Percentiles rank a stretch among this genome's conserved stretches.
Conservation (phyloP, 2,329 filamentous ascomycete genomes). For the Fusarium sp. region DNA sequence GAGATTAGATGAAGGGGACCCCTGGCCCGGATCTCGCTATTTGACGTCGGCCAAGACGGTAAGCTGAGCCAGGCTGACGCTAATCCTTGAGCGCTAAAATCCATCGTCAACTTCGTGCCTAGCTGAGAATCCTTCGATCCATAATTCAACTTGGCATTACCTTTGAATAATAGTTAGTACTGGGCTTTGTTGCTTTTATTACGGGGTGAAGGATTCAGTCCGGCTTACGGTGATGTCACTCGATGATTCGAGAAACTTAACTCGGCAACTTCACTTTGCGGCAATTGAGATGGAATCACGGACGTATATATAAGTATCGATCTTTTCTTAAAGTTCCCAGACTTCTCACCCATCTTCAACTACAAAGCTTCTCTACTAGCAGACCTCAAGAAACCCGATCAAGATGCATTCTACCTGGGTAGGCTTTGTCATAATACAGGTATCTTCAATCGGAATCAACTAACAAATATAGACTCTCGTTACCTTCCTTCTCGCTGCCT, state of each 20-base stretch:
- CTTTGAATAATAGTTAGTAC: neutral
- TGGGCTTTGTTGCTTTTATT: neutral
- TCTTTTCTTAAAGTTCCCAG: no score
- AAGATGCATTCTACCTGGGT: neutral
- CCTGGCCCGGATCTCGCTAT: neutral
- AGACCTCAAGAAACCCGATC: fast-evolving
- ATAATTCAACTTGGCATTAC: neutral
- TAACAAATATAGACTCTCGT: neutral
- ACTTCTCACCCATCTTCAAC: neutral
- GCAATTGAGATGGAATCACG: no score
- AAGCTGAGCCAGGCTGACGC: neutral
- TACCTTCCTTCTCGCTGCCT: neutral
- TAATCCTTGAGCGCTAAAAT: neutral
- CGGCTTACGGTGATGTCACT: neutral
- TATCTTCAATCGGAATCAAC: neutral
- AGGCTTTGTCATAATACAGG: fast-evolving
- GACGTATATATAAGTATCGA: neutral
- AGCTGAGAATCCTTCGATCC: neutral
- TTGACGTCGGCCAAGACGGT: neutral
- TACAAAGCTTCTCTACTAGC: neutral
- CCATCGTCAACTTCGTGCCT: neutral
- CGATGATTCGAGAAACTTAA: fast-evolving
- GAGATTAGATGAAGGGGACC: neutral
- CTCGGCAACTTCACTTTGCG: neutral
- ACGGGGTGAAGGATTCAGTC: neutral